Base-by-base conservation (phyloP, 805 yeast species). In the Candida oleophila region DNA sequence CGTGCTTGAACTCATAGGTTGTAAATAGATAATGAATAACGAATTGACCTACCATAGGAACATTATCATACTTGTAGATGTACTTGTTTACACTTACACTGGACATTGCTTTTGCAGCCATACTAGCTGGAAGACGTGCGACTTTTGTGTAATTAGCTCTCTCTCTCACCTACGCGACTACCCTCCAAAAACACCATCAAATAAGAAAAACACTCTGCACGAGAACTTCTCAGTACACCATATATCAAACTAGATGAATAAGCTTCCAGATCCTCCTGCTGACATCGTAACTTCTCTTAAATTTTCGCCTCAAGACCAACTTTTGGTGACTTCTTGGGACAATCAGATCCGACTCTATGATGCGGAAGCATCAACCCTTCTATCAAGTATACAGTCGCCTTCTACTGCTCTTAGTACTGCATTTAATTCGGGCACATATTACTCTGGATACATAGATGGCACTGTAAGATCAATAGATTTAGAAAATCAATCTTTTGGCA, bases 321-420 rank as follows among this genome's bases (percentile, higher is more conserved):
- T 83, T 12, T 59, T 79, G 2, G 78, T 71, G 1, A 69, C 84
- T 2, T 68, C 83, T 0, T 84, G 89, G 88, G 87, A 82, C 52
- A 75, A 79, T 2, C 56, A 67, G 2, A 55, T 81, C 0, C 55
- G 70, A 3, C 59, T 80, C 3, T 82, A 74, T 55, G 73, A 74
- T 48, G 54, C 56, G 34, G 43, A 41, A 8, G 9, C 43, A 8
- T 16, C 43, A 4, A 32, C 15, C 15, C 16, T 41, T 3, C 4
- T 30, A 4, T 12, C 35, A 7, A 28, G 18, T 5, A 38, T 38
- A 7, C 15, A 18, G n/a, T 4, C 41, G 12, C 16, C 16, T 5
- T 38, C 41, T 12, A 22, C 30, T 3, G 30, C 41, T 11, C 14
- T 41, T 5, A 41, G 22, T 18, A 19, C 34, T 5, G 14, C 20